Percentiles rank a stretch among this genome's conserved stretches.
Conservation (phyloP, 768 basidiomycete species). For the Pleurotus salmoneostramineus region DNA sequence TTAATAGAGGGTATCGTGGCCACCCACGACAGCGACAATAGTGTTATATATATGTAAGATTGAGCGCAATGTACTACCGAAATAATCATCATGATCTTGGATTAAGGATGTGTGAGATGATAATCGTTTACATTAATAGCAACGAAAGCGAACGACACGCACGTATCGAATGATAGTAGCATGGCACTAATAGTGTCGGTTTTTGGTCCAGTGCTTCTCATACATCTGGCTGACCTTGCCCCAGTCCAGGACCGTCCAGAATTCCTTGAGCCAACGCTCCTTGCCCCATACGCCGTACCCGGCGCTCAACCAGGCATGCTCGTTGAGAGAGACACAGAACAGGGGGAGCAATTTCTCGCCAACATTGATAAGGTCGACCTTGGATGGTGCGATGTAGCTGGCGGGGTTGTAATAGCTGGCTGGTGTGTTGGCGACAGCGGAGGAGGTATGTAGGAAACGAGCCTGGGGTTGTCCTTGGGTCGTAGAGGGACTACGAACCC, state of each 20-base stretch:
- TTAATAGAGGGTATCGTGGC: neutral
- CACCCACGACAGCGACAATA: neutral
- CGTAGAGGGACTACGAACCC: slow-evolving; percentile 26
- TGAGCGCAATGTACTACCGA: slow-evolving; percentile 1
- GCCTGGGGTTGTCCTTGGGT: slow-evolving; percentile 26
- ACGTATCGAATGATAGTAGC: neutral
- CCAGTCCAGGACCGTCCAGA: slow-evolving; percentile 87
- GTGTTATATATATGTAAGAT: slow-evolving; percentile 7
- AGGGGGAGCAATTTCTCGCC: slow-evolving; percentile 67
- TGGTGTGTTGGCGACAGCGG: slow-evolving; percentile 1
- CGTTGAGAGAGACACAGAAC: slow-evolving; percentile 75
- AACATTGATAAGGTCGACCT: slow-evolving; percentile 23
- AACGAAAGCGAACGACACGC: neutral
- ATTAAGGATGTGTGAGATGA: neutral
- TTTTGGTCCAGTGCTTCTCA: slow-evolving; percentile 10
- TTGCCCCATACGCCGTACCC: slow-evolving; percentile 91
- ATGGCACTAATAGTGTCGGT: neutral
- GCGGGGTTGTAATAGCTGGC: slow-evolving; percentile 8
- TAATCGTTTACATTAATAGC: neutral
- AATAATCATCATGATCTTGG: neutral
- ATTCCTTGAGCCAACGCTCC: slow-evolving; percentile 78
- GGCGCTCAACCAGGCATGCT: slow-evolving; percentile 83
- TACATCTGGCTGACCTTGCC: slow-evolving; percentile 45
- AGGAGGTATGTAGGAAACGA: slow-evolving; percentile 18
- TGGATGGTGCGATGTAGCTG: slow-evolving; percentile 3